A percentile compares a stretch with the other conserved stretches of the same genome.
These are phyloP conservation scores for Pichia sp. DNA, from an alignment of 1,139 yeast species.

Conservation along the genomic window DNA sequence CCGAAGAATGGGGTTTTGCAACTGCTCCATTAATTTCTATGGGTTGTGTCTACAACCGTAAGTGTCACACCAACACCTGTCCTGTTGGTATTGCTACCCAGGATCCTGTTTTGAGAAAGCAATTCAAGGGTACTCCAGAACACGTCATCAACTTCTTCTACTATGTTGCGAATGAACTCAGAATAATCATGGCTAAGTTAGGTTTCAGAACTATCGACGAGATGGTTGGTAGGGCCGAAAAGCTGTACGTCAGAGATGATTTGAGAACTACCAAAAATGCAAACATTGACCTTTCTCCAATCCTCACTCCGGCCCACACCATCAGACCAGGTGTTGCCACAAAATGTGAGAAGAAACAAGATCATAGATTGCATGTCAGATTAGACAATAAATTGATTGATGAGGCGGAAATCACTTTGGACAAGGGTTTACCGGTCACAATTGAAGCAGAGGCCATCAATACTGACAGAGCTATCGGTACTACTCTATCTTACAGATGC, in stretches of 20 bases:
- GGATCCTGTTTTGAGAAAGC: constrained; percentile 88
- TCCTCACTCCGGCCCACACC: constrained; percentile 93
- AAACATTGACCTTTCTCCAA: constrained; percentile 85
- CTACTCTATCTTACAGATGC: constrained; percentile 89
- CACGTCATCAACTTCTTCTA: constrained; percentile 97
- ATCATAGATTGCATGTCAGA: constrained; percentile 87
- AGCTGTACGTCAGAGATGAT: constrained; percentile 79
- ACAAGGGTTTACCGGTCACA: constrained; percentile 90
- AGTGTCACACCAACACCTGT: constrained; percentile 89
- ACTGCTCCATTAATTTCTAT: constrained; percentile 94
- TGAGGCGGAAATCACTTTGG: constrained; percentile 89
- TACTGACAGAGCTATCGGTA: constrained; percentile 94
- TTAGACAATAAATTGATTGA: constrained; percentile 93
- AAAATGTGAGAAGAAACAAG: constrained; percentile 88
- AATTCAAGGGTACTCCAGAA: constrained; percentile 95
- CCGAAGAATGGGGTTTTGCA: constrained; percentile 98
- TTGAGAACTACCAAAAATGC: constrained; percentile 85
- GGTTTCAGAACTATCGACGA: constrained; percentile 96
- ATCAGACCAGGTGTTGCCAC: constrained; percentile 98
- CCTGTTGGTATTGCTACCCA: constrained; percentile 99
- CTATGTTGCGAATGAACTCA: constrained; percentile 87
- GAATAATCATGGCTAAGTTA: constrained; percentile 87
- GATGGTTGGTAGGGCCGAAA: constrained; percentile 97
- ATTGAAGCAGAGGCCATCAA: constrained; percentile 90
- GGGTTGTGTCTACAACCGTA: constrained; percentile 96